Conservation (phyloP, 345 rosid species). For the Lepidium aucheri region DNA sequence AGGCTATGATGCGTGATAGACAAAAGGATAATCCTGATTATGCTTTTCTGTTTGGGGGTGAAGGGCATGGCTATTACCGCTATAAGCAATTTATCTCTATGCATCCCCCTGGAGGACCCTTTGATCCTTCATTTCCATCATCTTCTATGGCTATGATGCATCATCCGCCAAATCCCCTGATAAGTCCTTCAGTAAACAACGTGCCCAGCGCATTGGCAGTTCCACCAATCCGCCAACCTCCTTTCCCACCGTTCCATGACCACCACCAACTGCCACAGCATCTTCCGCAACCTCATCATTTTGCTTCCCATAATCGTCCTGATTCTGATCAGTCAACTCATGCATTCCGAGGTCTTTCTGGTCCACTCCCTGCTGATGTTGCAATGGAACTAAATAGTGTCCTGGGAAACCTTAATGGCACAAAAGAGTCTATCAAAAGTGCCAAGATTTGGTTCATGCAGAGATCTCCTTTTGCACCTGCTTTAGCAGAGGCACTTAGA, state of each 20-base stretch:
- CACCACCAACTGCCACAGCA: constrained; percentile 60
- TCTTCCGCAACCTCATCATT: constrained; percentile 64
- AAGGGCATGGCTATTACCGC: constrained; percentile 80
- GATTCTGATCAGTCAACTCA: constrained; percentile 70
- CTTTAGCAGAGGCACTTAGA: constrained; percentile 84
- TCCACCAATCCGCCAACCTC: constrained; percentile 71
- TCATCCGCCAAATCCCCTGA: constrained; percentile 60
- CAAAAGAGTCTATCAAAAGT: constrained; percentile 96
- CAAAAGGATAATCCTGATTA: constrained; percentile 95
- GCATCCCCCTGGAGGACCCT: constrained; percentile 51
- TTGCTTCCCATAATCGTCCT: constrained; percentile 45
- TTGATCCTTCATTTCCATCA: constrained; percentile 51
- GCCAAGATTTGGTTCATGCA: constrained; percentile 99
- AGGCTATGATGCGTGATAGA: constrained; percentile 90
- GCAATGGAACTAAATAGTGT: constrained; percentile 67
- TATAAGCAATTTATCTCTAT: constrained; percentile 78
- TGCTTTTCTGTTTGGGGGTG: constrained; percentile 85
- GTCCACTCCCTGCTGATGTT: constrained; percentile 89
- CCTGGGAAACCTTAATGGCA: constrained; percentile 74
- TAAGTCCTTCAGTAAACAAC: constrained; percentile 40
- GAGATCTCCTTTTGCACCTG: constrained; percentile 90
- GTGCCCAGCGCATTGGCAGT: constrained; percentile 44
- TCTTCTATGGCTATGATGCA: constrained; percentile 53
- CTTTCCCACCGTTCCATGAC: constrained; percentile 74
- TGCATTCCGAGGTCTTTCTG: constrained; percentile 65